Evolutionary conservation across 1,139 yeast genomes (phyloP).

Genomic region (Debaryomycetaceae sp.): DNA sequence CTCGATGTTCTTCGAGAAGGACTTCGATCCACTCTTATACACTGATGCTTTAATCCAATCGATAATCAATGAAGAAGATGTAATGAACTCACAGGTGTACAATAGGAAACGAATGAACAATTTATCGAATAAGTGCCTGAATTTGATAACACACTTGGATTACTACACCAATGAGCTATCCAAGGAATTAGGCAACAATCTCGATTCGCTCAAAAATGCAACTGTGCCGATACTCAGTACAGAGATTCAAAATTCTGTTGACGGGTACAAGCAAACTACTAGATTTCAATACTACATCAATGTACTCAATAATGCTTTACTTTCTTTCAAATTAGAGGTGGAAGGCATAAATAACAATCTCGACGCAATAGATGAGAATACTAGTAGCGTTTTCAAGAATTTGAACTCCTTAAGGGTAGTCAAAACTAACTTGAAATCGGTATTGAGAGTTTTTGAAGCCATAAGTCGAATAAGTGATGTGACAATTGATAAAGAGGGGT

Average conservation of each 20-base stretch:
- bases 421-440: conserved; percentile 42
- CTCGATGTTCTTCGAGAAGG: conserved; percentile 41
- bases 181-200: conserved; percentile 44
- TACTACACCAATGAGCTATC: conserved; percentile 57
- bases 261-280: conserved; percentile 19
- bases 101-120: conserved; percentile 22
- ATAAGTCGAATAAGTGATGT: conserved; percentile 22
- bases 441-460: conserved; percentile 42
- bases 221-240: conserved; percentile 30
- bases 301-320: conserved; percentile 54
- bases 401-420: conserved; percentile 42
- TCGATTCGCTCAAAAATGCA: conserved; percentile 40
- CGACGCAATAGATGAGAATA: conserved; percentile 6
- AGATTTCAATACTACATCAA: conserved; percentile 63
- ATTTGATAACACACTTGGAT: conserved; percentile 56
- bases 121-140: conserved; percentile 28
- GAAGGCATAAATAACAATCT: conserved; percentile 20
- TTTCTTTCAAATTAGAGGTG: conserved; percentile 51
- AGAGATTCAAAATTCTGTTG: conserved; percentile 6
- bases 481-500: conserved; percentile 11
- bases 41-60: conserved; percentile 36
- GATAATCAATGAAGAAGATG: conserved; percentile 7
- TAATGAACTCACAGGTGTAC: conserved; percentile 11
- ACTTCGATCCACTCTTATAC: conserved; percentile 34
- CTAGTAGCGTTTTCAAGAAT: conserved; percentile 28